These are phyloP conservation scores for Xylaria castorea DNA, from an alignment of 495 filamentous ascomycete genomes.

Conservation along the genomic window DNA sequence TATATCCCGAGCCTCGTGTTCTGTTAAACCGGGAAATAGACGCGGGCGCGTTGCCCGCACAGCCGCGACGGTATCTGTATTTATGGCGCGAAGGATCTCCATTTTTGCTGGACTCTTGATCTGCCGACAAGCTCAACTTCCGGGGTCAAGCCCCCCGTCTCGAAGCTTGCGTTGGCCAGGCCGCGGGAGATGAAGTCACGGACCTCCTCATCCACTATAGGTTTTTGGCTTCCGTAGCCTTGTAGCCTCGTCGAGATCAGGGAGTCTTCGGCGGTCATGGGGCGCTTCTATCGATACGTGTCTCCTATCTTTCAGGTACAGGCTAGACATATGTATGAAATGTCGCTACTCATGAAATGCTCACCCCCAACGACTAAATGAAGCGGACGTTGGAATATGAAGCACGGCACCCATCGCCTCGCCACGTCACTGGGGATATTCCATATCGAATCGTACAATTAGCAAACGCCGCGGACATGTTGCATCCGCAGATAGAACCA, in stretches of 20 bases:
- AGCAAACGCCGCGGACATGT: no score
- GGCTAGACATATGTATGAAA: no score
- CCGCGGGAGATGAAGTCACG: constrained; percentile 62
- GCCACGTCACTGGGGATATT: no score
- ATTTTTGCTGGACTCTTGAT: constrained; percentile 57
- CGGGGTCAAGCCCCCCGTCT: constrained; percentile 52
- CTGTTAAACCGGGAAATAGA: constrained; percentile 56
- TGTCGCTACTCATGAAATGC: no score
- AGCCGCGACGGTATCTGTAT: constrained; percentile 63
- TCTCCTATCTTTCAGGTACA: no score
- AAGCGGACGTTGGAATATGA: no score
- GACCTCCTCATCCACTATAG: constrained; percentile 66
- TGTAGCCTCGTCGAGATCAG: not conserved
- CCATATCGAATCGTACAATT: no score
- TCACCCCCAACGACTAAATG: no score
- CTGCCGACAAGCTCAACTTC: constrained; percentile 60
- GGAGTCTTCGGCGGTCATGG: no score
- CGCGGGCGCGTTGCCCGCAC: constrained; percentile 61
- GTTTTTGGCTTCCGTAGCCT: constrained; percentile 38
- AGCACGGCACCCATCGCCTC: no score
- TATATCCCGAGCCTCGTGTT: constrained; percentile 56
- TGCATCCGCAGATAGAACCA: no score
- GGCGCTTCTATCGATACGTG: no score
- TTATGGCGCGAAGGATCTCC: constrained; percentile 60
- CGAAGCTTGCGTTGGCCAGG: constrained; percentile 53